These are phyloP conservation scores for Bothriochloa decipiens DNA, from an alignment of 176 grass and related monocot genomes.

Conservation along the genomic window DNA sequence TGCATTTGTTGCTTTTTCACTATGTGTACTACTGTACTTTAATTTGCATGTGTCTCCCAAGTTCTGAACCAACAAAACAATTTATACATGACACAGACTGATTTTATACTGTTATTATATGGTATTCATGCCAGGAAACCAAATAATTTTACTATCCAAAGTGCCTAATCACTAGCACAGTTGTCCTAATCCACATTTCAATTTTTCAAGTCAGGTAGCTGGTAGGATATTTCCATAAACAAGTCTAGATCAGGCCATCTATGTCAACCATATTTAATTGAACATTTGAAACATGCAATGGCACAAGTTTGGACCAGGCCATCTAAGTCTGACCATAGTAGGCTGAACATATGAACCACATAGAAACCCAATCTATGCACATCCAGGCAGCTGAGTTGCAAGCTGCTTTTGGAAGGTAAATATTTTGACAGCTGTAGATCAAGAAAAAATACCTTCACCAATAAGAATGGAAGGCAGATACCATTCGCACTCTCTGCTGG, in stretches of 20 bases:
- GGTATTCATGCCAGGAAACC: constrained; percentile 11
- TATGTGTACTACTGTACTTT: background rate
- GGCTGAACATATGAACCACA: background rate
- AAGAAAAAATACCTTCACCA: constrained; percentile 76
- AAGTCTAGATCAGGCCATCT: constrained; percentile 7
- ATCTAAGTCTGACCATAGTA: background rate
- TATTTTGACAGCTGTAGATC: background rate
- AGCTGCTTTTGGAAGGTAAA: background rate
- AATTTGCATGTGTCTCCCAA: background rate
- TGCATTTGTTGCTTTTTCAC: background rate
- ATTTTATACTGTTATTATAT: constrained; percentile 18
- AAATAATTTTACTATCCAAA: constrained; percentile 19
- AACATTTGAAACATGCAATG: constrained; percentile 14
- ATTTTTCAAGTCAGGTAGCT: constrained; percentile 26
- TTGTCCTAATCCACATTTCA: constrained; percentile 20
- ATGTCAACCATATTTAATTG: background rate
- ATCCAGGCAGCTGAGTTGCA: constrained; percentile 29
- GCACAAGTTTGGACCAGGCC: constrained; percentile 2
- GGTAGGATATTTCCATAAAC: background rate
- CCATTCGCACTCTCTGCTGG: constrained; percentile 61
- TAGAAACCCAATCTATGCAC: constrained; percentile 1
- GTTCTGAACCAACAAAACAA: background rate
- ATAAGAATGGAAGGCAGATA: constrained; percentile 83
- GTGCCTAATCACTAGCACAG: constrained; percentile 13
- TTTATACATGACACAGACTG: background rate